phyloP scores from a whole-genome alignment of 768 basidiomycete genomes.

The Naganishia vaughanmartiniae region DNA sequence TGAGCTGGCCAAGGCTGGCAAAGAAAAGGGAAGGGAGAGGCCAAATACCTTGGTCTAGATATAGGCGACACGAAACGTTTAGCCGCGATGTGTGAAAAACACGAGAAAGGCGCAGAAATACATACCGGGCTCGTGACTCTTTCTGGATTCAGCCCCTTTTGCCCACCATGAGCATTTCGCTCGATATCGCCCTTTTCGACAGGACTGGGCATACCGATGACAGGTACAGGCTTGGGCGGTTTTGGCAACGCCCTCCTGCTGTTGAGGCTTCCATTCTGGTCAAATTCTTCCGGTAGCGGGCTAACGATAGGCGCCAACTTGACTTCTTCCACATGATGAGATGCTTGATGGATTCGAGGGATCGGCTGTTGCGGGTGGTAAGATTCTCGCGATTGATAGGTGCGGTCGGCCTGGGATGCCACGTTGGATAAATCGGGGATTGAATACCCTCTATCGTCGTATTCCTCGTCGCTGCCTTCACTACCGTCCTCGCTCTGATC shows the following conservation, averaged over 20 bases:
- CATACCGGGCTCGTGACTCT: conserved; percentile 23
- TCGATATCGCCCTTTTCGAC: conserved; percentile 30
- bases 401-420: not conserved
- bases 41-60: conserved; percentile 40
- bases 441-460: conserved; percentile 24
- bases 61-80: not conserved
- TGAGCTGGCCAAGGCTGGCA: conserved; percentile 42
- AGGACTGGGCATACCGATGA: conserved; percentile 44
- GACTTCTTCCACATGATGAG: not conserved
- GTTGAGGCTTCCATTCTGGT: conserved; percentile 4
- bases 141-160: conserved; percentile 37
- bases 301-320: conserved; percentile 1
- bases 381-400: not conserved
- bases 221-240: conserved; percentile 40
- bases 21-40: conserved; percentile 39
- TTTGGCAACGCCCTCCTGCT: conserved; percentile 40
- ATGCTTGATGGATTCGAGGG: not conserved
- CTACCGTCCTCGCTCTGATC: conserved; percentile 32
- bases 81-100: not conserved
- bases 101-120: not conserved
- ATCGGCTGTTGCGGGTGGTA: not conserved
- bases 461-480: conserved; percentile 25
- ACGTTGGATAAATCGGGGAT: conserved; percentile 5
- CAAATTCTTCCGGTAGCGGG: not conserved
- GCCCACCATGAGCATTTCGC: conserved; percentile 14